These are phyloP conservation scores for Aspergillus aculeatinus DNA, from an alignment of 2,329 filamentous ascomycete species.

Conservation along the genomic window DNA sequence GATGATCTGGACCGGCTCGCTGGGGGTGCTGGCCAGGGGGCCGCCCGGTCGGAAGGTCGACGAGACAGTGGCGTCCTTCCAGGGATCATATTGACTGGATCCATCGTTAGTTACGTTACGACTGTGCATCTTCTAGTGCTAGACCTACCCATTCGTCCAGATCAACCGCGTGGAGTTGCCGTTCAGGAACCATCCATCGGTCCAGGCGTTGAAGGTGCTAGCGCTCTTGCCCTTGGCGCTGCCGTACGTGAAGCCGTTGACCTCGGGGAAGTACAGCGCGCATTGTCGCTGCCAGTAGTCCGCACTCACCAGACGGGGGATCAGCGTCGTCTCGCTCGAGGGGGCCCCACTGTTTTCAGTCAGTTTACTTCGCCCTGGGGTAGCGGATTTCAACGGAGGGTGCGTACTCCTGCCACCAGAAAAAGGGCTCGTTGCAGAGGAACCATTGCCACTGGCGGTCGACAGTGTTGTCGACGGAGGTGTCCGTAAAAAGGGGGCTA, in stretches of 20 bases:
- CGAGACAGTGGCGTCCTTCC: conserved; percentile 56
- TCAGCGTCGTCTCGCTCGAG: conserved; percentile 44
- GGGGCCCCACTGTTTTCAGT: conserved; percentile 45
- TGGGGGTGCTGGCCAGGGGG: conserved; percentile 48
- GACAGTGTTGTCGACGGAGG: conserved; percentile 45
- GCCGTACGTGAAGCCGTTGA: conserved; percentile 3
- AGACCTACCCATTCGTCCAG: conserved; percentile 54
- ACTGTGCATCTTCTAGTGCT: neutral
- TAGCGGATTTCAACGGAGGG: too few species aligned
- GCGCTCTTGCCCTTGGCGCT: conserved; percentile 2
- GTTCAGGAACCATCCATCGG: conserved; percentile 56
- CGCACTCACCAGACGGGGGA: conserved; percentile 52
- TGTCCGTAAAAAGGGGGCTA: conserved; percentile 54
- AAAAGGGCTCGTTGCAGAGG: conserved; percentile 63
- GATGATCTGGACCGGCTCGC: conserved; percentile 55
- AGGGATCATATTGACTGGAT: conserved; percentile 56
- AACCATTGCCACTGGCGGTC: conserved; percentile 62
- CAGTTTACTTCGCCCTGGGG: neutral
- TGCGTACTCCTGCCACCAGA: conserved; percentile 55
- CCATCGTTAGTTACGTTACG: neutral
- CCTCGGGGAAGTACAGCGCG: conserved; percentile 48
- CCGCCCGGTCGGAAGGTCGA: conserved; percentile 56
- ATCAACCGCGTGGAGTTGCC: conserved; percentile 54
- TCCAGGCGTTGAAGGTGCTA: conserved; percentile 52
- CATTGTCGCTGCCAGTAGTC: conserved; percentile 60